Conservation (phyloP, 768 basidiomycete species). For the Sporobolomyces roseus region DNA sequence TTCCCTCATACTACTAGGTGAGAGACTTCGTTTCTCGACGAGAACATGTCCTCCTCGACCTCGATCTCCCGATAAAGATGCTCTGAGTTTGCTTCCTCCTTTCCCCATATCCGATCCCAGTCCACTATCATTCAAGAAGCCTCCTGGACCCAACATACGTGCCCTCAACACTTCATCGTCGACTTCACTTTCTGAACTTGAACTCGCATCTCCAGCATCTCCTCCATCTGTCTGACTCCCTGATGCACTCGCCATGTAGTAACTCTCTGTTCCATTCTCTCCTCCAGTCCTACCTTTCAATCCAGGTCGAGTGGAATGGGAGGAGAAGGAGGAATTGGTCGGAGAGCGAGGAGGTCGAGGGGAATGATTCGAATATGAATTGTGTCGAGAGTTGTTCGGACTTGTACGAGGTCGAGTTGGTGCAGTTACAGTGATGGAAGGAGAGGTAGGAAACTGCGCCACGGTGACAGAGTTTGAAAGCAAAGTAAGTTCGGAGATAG, state of each 20-base stretch:
- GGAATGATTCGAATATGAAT: background rate
- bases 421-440: constrained; percentile 6
- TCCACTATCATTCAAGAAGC: background rate
- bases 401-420: constrained; percentile 1
- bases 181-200: constrained; percentile 15
- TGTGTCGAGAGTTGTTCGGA: constrained; percentile 6
- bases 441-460: constrained; percentile 5
- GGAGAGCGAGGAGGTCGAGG: constrained; percentile 5
- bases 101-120: background rate
- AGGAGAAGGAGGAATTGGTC: background rate
- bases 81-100: too few species aligned
- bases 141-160: constrained; percentile 10
- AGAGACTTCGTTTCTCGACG: constrained; percentile 24
- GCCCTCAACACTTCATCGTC: background rate
- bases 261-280: constrained; percentile 15
- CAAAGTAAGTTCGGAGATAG: background rate
- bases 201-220: constrained; percentile 4
- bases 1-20: background rate
- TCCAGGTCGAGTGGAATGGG: background rate
- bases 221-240: constrained; percentile 22
- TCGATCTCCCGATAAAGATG: background rate
- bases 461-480: background rate
- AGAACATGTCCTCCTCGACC: constrained; percentile 36
- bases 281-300: background rate
- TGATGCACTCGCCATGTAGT: constrained; percentile 34